Evolutionary conservation across 768 basidiomycete species (phyloP).

Genomic region (Leccinum rimulosum): DNA sequence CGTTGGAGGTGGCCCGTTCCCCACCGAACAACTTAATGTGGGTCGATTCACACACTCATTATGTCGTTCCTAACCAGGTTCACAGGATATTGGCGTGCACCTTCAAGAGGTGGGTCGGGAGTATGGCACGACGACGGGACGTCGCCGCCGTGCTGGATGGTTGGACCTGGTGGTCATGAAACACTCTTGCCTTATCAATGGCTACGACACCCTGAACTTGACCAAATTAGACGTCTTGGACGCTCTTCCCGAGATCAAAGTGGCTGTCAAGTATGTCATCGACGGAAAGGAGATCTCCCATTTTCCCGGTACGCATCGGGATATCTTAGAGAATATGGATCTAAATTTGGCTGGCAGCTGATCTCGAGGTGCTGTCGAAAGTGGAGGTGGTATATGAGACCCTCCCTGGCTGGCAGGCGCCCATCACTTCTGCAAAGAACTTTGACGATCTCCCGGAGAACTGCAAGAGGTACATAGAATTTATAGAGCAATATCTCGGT

Average conservation of each 20-base stretch:
- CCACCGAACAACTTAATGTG: conserved; percentile 91
- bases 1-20: conserved; percentile 98
- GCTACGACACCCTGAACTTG: conserved; percentile 89
- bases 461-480: conserved; percentile 83
- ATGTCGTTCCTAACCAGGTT: conserved; percentile 1
- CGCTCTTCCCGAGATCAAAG: conserved; percentile 78
- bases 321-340: background rate
- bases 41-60: conserved; percentile 24
- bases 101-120: conserved; percentile 93
- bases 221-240: conserved; percentile 97
- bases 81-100: conserved; percentile 75
- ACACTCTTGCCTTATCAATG: conserved; percentile 92
- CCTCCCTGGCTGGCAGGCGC: conserved; percentile 86
- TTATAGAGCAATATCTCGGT: conserved; percentile 73
- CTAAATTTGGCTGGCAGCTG: conserved; percentile 47
- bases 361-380: conserved; percentile 74
- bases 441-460: conserved; percentile 81
- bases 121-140: conserved; percentile 90
- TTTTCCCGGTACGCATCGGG: conserved; percentile 71
- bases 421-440: conserved; percentile 59
- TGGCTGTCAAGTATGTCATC: conserved; percentile 76
- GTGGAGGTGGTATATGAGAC: conserved; percentile 88
- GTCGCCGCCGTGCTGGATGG: conserved; percentile 94
- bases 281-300: conserved; percentile 76
- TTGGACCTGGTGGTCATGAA: conserved; percentile 94